phyloP scores from a whole-genome alignment of 306 rosid species.

The Vigna trinervia region DNA sequence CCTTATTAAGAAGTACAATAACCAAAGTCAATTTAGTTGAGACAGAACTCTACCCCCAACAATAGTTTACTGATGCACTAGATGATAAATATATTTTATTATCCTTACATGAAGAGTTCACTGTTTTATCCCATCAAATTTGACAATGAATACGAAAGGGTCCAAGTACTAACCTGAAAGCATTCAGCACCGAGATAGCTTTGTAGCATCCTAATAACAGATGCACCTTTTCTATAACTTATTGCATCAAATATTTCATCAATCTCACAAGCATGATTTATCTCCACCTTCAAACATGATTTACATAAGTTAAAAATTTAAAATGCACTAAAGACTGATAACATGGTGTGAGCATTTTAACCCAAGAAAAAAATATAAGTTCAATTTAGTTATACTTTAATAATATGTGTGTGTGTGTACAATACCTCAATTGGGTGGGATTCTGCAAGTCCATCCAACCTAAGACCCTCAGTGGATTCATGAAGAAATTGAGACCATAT shows the following conservation, averaged over 20 bases:
- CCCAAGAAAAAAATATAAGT: neutral
- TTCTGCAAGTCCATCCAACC: slow-evolving; percentile 87
- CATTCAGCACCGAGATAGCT: slow-evolving; percentile 91
- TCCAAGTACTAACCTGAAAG: slow-evolving; percentile 79
- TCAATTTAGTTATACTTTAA: neutral
- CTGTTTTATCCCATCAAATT: slow-evolving; percentile 27
- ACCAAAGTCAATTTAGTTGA: neutral
- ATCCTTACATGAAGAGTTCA: slow-evolving; percentile 30
- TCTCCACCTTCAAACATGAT: slow-evolving; percentile 74
- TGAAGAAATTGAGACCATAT: slow-evolving; percentile 95
- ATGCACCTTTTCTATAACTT: slow-evolving; percentile 92
- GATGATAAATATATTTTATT: neutral
- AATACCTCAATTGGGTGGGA: slow-evolving; percentile 97
- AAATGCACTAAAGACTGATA: neutral
- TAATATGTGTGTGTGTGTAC: too few relatives aligned
- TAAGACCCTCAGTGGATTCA: slow-evolving; percentile 77
- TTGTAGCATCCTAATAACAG: slow-evolving; percentile 93
- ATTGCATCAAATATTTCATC: slow-evolving; percentile 96
- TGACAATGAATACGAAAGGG: slow-evolving; percentile 25
- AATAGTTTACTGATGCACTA: neutral
- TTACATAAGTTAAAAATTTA: slow-evolving; percentile 8
- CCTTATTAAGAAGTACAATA: slow-evolving; percentile 10
- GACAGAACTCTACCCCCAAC: slow-evolving; percentile 15
- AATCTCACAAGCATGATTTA: slow-evolving; percentile 88
- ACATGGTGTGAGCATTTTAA: slow-evolving; percentile 23